Percentiles rank a stretch among this genome's conserved stretches.
These are phyloP conservation scores for Gremmenia infestans DNA, from an alignment of 2,329 filamentous ascomycete species.

Conservation along the genomic window DNA sequence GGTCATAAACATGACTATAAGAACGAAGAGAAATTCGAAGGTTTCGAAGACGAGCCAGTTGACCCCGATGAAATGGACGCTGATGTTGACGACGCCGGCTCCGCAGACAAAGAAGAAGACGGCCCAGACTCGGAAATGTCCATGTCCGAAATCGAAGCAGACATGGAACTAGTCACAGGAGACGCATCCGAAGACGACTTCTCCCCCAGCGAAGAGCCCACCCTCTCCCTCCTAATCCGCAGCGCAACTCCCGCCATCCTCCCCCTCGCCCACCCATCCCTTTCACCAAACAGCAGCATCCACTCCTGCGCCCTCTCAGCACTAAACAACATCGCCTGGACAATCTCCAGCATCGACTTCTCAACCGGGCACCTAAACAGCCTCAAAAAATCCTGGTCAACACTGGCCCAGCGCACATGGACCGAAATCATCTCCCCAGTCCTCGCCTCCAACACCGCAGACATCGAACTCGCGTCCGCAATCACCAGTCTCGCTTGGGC, in stretches of 20 bases:
- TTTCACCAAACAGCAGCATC: conserved; percentile 34
- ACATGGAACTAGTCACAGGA: conserved; percentile 61
- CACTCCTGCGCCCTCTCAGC: conserved; percentile 53
- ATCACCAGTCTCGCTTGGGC: conserved; percentile 64
- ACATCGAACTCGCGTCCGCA: conserved; percentile 56
- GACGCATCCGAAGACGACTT: conserved; percentile 37
- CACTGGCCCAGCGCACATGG: conserved; percentile 53
- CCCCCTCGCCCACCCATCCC: conserved; percentile 13
- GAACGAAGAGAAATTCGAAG: conserved; percentile 37
- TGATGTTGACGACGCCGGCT: conserved; percentile 36
- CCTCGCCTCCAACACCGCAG: conserved; percentile 54
- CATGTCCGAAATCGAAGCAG: conserved; percentile 53
- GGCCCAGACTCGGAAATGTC: conserved; percentile 48
- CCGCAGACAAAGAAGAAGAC: conserved; percentile 36
- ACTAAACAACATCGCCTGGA: conserved; percentile 65
- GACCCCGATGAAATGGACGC: conserved; percentile 26
- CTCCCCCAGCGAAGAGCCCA: conserved; percentile 24
- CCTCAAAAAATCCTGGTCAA: conserved; percentile 50
- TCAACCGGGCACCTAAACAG: conserved; percentile 44
- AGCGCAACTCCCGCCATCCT: conserved; percentile 28
- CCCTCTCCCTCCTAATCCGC: conserved; percentile 28
- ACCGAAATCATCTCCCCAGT: conserved; percentile 49
- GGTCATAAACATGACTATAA: conserved; percentile 19
- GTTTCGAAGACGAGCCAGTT: conserved; percentile 28
- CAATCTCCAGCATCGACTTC: conserved; percentile 57